Conservation (phyloP, 768 basidiomycete genomes). For the Nevesoporus exiguus region DNA sequence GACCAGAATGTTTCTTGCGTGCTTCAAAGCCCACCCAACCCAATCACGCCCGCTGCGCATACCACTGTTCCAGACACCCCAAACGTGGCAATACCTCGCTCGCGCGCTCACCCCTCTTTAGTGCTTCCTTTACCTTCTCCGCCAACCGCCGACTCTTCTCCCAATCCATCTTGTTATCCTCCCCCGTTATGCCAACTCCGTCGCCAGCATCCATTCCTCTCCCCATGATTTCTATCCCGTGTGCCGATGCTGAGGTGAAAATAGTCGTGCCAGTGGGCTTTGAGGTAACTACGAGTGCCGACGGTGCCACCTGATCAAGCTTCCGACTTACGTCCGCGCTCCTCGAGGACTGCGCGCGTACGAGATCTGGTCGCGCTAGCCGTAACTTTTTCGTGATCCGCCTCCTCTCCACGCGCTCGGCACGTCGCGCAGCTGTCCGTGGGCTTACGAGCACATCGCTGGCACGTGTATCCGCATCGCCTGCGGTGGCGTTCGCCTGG, state of each 20-base stretch:
- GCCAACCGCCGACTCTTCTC: conserved; percentile 25
- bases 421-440: conserved; percentile 19
- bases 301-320: not conserved
- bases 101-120: conserved; percentile 17
- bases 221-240: not conserved
- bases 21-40: not conserved
- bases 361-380: conserved; percentile 41
- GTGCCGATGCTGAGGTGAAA: not conserved
- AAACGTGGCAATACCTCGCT: conserved; percentile 29
- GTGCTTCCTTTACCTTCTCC: conserved; percentile 18
- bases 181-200: not conserved
- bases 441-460: conserved; percentile 6
- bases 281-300: not conserved
- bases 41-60: not conserved
- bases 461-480: not conserved
- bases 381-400: conserved; percentile 40
- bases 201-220: not conserved
- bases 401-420: conserved; percentile 19
- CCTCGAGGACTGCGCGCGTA: conserved; percentile 25
- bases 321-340: conserved; percentile 9
- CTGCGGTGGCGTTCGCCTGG: not conserved
- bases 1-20: too few species aligned
- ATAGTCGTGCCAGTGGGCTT: not conserved
- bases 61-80: conserved; percentile 20
- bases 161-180: conserved; percentile 24